Base-by-base conservation (phyloP, 495 filamentous ascomycete species). In the Gamarada debralockiae region DNA sequence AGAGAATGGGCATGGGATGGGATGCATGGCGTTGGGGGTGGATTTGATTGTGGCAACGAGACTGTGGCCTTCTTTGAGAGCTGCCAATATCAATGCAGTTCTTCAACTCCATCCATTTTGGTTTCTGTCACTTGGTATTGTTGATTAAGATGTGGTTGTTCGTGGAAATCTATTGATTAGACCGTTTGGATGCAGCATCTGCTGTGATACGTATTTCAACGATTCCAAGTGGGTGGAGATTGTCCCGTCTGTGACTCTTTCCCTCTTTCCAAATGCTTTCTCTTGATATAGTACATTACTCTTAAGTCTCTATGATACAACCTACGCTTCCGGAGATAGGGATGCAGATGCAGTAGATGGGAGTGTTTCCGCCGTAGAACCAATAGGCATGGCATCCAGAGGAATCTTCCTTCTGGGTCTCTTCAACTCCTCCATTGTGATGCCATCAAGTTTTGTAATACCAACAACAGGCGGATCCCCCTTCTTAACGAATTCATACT, bases 401-500 rank as follows among this genome's bases (percentile, higher is more conserved):
- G 84, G 79, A 22, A 87, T 64, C 70, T 82, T 81, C 60, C 80
- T 75, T 71, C 88, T 78, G 24, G 90, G 84, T 55, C 82, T 80
- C 70, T 86, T 89, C 66, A 97, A 72, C 31, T 84, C 81, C 49
- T 88, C 88, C 63, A 89, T 65, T 29, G 90, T 96, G 10, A 92
- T 67, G n/a, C 88, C 89, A 34, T 79, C 80, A 37, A 99, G 70
- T 66, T 96, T 96, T n/a, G 91, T 96, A 52, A 95, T 79, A 21
- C 93, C 93, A 67, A 99, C 92, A 12, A 95, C 76, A 5, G 93
- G 83, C 2, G 90, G 76, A 61, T 96, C 92, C n/a, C 89, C 89
- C 67, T 90, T 96, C 70, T 83, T 89, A 24, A 95, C 90, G 61
- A 96, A 93, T 65, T 97, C 91, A 71, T 89, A 97, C 53, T 89